Evolutionary conservation across 169 alveolate genomes (phyloP).

Genomic region (Babesia gibsoni): DNA sequence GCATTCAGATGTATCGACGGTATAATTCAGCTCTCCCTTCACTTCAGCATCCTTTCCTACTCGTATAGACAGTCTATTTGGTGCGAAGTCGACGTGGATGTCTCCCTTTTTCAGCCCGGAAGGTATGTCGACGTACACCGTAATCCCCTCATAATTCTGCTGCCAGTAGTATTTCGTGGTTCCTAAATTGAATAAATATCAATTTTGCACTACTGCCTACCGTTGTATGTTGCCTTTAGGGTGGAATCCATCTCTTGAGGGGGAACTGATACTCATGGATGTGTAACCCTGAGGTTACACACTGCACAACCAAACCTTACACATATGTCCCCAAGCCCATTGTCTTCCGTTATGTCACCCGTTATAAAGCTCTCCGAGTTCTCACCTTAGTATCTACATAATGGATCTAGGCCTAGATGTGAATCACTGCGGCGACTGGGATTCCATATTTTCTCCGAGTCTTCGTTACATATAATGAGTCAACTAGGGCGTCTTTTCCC

Average conservation of each 20-base stretch:
- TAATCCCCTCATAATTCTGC: constrained; percentile 47
- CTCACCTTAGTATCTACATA: not conserved
- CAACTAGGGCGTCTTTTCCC: too few relatives aligned
- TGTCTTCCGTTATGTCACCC: too few relatives aligned
- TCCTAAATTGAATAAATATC: not conserved
- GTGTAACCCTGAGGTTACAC: not conserved
- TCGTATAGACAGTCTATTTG: constrained; percentile 11
- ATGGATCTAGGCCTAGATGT: not conserved
- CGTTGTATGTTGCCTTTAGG: constrained; percentile 10
- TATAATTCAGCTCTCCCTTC: constrained; percentile 24
- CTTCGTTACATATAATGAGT: too few relatives aligned
- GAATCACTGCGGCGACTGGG: not conserved
- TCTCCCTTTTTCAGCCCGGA: constrained; percentile 30
- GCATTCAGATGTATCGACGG: constrained; percentile 23
- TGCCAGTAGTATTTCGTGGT: constrained; percentile 51
- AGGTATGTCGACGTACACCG: constrained; percentile 34
- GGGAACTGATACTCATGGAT: not conserved
- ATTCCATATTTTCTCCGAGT: too few relatives aligned
- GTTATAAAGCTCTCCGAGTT: too few relatives aligned
- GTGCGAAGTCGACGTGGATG: constrained; percentile 20
- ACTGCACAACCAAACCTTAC: not conserved
- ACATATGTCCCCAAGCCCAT: not conserved
- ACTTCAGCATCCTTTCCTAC: not conserved
- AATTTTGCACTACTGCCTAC: not conserved
- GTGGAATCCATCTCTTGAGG: not conserved